Evolutionary conservation across 169 alveolate species (phyloP).

Genomic region (Eimeria praecox): DNA sequence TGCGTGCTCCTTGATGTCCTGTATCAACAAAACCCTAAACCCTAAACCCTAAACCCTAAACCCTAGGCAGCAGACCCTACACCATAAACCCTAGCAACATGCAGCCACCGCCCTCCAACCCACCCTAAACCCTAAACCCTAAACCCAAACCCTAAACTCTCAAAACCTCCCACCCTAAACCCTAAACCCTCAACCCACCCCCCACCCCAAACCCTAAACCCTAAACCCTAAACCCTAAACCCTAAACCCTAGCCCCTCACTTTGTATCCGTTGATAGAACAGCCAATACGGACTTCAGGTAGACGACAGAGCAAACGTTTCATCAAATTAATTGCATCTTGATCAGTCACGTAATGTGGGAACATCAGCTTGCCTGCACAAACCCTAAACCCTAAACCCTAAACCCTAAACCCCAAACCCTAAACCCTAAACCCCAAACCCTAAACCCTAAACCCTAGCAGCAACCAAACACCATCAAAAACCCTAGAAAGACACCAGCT

Average conservation of each 20-base stretch:
- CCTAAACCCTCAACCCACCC: neutral
- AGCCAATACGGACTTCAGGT: slow-evolving; percentile 95
- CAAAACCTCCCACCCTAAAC: neutral
- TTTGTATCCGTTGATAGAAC: slow-evolving; percentile 94
- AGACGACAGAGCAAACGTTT: slow-evolving; percentile 93
- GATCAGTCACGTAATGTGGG: slow-evolving; percentile 89
- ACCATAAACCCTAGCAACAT: neutral
- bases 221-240: neutral
- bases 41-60: neutral
- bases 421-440: slow-evolving; percentile 74
- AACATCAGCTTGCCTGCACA: slow-evolving; percentile 74
- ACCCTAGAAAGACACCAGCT: too few species aligned
- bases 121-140: slow-evolving; percentile 10
- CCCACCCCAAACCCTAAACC: neutral
- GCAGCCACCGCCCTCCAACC: too few species aligned
- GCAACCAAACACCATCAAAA: too few species aligned
- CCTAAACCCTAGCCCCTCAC: slow-evolving; percentile 83
- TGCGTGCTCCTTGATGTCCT: slow-evolving; percentile 85
- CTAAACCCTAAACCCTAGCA: neutral
- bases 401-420: neutral
- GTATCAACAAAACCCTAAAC: neutral
- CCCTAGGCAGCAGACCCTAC: neutral
- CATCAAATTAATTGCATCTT: slow-evolving; percentile 92
- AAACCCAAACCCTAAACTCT: neutral
- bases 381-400: neutral